A percentile compares a stretch with the other conserved stretches of the same genome.
Evolutionary conservation across 2,329 filamentous ascomycete species (phyloP).

Genomic region (Cladosporium sp.): DNA sequence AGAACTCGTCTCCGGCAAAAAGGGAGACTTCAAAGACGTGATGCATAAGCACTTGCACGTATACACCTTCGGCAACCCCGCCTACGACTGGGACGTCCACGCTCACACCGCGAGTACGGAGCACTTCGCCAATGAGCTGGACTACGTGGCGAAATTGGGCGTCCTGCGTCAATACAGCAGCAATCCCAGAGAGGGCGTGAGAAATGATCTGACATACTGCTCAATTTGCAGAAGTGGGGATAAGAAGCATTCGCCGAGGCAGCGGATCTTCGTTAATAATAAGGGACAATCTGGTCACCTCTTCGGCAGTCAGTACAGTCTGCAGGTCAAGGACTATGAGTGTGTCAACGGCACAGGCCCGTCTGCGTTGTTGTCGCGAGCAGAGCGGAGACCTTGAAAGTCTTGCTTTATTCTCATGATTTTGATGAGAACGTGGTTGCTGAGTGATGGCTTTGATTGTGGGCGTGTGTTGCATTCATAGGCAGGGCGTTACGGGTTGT

Average conservation of each 20-base stretch:
- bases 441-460: not conserved
- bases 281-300: conserved; percentile 9
- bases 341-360: conserved; percentile 3
- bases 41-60: not conserved
- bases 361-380: conserved; percentile 3
- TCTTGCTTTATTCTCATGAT: not conserved
- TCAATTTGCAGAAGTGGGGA: not conserved
- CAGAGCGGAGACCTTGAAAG: not conserved
- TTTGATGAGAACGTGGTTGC: not conserved
- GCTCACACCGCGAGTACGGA: conserved; percentile 15
- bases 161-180: conserved; percentile 13
- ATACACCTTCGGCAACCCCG: conserved; percentile 17
- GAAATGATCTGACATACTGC: conserved; percentile 10
- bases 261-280: conserved; percentile 14
- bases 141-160: conserved; percentile 15
- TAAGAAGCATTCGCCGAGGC: not conserved
- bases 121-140: conserved; percentile 19
- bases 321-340: conserved; percentile 12
- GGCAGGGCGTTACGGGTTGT: not conserved
- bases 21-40: not conserved
- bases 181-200: not conserved
- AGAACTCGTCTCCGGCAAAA: not conserved
- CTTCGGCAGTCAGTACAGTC: conserved; percentile 19
- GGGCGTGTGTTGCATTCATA: not conserved
- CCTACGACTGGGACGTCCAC: conserved; percentile 18